Base-by-base conservation (phyloP, 2,329 filamentous ascomycete species). In the Paraphoma chrysanthemicola region DNA sequence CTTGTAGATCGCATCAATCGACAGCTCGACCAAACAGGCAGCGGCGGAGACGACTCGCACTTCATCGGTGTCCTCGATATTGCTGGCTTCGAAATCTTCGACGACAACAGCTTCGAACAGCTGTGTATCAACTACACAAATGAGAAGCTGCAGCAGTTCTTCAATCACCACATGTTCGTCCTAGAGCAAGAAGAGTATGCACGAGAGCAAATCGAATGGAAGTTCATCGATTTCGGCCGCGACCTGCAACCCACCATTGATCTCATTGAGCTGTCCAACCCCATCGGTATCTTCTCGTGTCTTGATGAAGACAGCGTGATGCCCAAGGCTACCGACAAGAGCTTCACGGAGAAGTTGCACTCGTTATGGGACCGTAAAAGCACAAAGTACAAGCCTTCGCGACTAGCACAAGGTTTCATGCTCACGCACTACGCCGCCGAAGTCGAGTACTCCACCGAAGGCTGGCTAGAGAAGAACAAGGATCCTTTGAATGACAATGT, bases 121-220 rank as follows among this genome's bases (percentile, higher is more conserved):
- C 86, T 99, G 7, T 99, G 95, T 80, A 99, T 99, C 84, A 99
- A 99, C 82, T 99, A 98, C 73, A 96, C 98, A 73, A 99, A 99
- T 78, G 95, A 99, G 80, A 99, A 99, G 79, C 82, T 99, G 6
- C 95, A 99, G 72, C 95, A 99, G 67, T 99, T 99, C 77, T 99
- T 99, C 85, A 99, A 99, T 71, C 95, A 99, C 74, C 96, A 99
- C 81, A 99, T 99, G 95, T 99, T 99, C 72, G 95, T 99, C 9
- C 83, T 99, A 7, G 95, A 99, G 75, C 95, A 99, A 72, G 95
- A 99, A 76, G 95, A 99, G 76, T 99, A 99, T 76, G 93, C 95
- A 8, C 85, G 94, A 46, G 95, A 99, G 74, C 92, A 97, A 77
- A 99, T 99, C 66, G 95, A 99, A 78, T 99, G 95, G 95, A 93